Base-by-base conservation (phyloP, 2,329 filamentous ascomycete species). In the Aspergillus bombycis region DNA sequence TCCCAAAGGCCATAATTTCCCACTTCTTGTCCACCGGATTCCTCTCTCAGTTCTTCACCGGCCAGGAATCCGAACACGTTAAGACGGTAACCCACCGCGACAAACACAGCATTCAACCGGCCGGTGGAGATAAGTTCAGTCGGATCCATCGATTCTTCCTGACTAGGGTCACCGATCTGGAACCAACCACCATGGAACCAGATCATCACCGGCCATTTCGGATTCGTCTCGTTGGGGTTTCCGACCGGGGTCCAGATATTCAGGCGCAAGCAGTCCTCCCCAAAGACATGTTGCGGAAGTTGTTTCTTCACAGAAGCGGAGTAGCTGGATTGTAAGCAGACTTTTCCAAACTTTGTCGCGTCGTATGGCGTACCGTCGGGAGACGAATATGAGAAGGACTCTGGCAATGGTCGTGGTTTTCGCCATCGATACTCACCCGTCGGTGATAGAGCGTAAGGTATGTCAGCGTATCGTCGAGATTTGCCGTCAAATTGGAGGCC, bases 1-100 rank as follows among this genome's bases (percentile, higher is more conserved):
- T 87, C 85, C 69, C 78, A 80, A 0, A 82, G 72, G 1, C 81
- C 81, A 63, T 77, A 79, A 62, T 82, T 82, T 1, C 79, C 72
- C 3, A 71, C 72, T 5, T 73, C 72, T 5, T 71, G 67, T 19
- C 68, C 62, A n/a, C 45, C 26, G 4, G 57, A 62, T 4, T 72
- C 70, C 28, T 77, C 69, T 36, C 71, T 73, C 1, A 83, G 71
- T 12, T 80, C 77, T 4, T 75, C 62, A 2, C 81, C 78, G 1
- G 81, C 79, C 4, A 85, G 69, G 65, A 85, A 85, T 0, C 83
- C 83, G 46, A 84, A 84, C 0, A 83, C 70, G 32, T 83, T 83
- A 61, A 83, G 74, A 21, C 78, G 79, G 59, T 85, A 85, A 14
- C 83, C 83, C 19, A 84, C 77, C 0, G 81, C 77, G 0, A 82